Evolutionary conservation across 2,329 filamentous ascomycete genomes (phyloP).

Genomic region (Beauveria brongniartii): DNA sequence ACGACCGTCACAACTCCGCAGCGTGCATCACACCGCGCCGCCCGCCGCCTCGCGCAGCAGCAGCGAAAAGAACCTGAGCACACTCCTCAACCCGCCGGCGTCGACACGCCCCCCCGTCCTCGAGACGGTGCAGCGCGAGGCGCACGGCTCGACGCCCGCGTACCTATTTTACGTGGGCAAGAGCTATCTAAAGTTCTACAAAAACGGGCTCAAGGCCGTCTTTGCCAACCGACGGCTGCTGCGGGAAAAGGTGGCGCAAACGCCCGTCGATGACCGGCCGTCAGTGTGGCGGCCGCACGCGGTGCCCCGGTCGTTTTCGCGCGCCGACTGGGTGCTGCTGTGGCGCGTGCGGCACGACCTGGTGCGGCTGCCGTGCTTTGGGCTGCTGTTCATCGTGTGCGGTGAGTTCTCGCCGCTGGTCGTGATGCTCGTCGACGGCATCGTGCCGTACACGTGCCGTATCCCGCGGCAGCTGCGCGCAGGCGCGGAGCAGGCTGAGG

Average conservation of each 20-base stretch:
- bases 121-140: constrained; percentile 47
- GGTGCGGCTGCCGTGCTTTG: constrained; percentile 71
- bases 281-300: constrained; percentile 27
- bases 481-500: constrained; percentile 47
- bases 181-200: constrained; percentile 80
- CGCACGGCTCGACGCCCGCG: constrained; percentile 22
- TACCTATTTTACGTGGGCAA: constrained; percentile 60
- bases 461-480: constrained; percentile 65
- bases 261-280: constrained; percentile 48
- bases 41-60: constrained; percentile 14
- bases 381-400: constrained; percentile 63
- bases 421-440: constrained; percentile 58
- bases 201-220: constrained; percentile 69
- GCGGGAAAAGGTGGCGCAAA: constrained; percentile 30
- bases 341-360: constrained; percentile 63
- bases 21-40: constrained; percentile 14
- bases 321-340: constrained; percentile 64
- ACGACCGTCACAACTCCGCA: not conserved
- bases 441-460: constrained; percentile 75
- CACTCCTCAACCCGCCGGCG: constrained; percentile 59
- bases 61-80: constrained; percentile 23
- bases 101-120: constrained; percentile 67
- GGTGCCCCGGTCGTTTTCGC: constrained; percentile 35
- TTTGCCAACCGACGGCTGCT: constrained; percentile 55
- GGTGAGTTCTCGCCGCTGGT: constrained; percentile 83